Percentiles rank a stretch among this genome's conserved stretches.
phyloP scores from a whole-genome alignment of 495 filamentous ascomycete species.

The Umbilicaria muhlenbergii region DNA sequence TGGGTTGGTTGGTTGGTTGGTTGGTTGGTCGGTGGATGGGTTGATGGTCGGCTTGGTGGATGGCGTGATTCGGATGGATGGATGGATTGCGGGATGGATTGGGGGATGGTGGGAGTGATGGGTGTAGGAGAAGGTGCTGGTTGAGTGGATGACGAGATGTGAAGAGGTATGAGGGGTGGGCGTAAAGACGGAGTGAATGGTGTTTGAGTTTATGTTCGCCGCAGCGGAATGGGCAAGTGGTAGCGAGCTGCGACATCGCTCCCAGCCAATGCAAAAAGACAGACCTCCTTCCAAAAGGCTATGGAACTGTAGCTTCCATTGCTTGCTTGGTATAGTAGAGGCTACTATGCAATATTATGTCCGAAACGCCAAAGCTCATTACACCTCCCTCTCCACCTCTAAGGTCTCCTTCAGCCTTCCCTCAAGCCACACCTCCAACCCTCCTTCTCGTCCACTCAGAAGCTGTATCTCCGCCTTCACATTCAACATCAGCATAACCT shows the following conservation, averaged over 20 bases:
- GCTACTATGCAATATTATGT: no score
- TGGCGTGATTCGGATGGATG: no score
- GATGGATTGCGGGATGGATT: no score
- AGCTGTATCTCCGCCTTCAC: constrained; percentile 84
- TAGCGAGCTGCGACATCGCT: no score
- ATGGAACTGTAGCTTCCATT: background rate
- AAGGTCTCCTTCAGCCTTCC: constrained; percentile 11
- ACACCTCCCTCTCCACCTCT: no score
- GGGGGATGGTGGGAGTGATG: no score
- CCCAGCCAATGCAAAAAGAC: no score
- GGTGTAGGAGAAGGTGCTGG: background rate
- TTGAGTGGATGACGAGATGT: background rate
- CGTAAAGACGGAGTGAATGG: background rate
- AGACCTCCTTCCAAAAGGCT: no score
- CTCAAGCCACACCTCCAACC: constrained; percentile 53
- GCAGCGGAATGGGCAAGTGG: background rate
- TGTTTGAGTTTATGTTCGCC: background rate
- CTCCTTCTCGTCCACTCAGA: constrained; percentile 42
- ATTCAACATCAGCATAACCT: constrained; percentile 74
- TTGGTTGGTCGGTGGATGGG: no score
- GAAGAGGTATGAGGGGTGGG: no score
- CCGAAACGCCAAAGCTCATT: no score
- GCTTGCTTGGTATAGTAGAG: background rate
- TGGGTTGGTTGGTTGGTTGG: constrained; percentile 4
- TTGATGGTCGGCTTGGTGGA: no score